These are phyloP conservation scores for Calycina herbarum DNA, from an alignment of 2,329 filamentous ascomycete genomes.

Conservation along the genomic window DNA sequence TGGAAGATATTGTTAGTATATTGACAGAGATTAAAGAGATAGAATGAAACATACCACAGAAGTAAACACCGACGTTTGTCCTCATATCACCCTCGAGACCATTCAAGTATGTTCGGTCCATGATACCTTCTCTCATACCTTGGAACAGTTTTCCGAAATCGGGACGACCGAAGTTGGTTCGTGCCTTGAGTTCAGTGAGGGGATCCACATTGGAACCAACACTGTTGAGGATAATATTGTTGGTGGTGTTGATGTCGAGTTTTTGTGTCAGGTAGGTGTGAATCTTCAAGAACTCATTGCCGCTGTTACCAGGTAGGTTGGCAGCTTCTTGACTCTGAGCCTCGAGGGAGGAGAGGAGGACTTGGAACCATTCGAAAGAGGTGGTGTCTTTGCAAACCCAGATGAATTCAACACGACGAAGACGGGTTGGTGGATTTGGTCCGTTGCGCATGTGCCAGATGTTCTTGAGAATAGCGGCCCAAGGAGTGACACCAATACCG, in stretches of 20 bases:
- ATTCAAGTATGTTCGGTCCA: conserved; percentile 80
- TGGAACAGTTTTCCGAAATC: conserved; percentile 81
- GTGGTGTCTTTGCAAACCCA: conserved; percentile 97
- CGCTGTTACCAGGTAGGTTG: conserved; percentile 64
- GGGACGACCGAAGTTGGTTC: conserved; percentile 93
- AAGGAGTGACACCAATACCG: conserved; percentile 84
- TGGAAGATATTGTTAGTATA: conserved; percentile 21
- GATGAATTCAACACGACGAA: conserved; percentile 96
- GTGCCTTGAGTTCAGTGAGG: conserved; percentile 82
- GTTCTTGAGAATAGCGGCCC: conserved; percentile 89
- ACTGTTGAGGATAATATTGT: conserved; percentile 96
- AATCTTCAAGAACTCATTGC: conserved; percentile 88
- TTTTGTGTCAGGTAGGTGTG: conserved; percentile 97
- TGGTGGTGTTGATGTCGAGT: conserved; percentile 85
- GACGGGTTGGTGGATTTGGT: conserved; percentile 83
- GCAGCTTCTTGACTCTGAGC: conserved; percentile 74
- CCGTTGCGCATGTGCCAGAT: conserved; percentile 95
- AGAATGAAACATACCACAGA: conserved; percentile 71
- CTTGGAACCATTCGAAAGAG: conserved; percentile 99
- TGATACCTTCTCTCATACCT: conserved; percentile 84
- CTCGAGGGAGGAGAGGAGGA: conserved; percentile 86
- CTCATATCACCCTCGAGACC: conserved; percentile 74
- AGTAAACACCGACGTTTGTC: conserved; percentile 94
- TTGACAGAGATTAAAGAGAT: not conserved
- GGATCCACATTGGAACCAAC: conserved; percentile 88